Evolutionary conservation across 768 basidiomycete genomes (phyloP), one percentile per base, ranked within the genome.

Genomic region (Fomitopsis pulvina): DNA sequence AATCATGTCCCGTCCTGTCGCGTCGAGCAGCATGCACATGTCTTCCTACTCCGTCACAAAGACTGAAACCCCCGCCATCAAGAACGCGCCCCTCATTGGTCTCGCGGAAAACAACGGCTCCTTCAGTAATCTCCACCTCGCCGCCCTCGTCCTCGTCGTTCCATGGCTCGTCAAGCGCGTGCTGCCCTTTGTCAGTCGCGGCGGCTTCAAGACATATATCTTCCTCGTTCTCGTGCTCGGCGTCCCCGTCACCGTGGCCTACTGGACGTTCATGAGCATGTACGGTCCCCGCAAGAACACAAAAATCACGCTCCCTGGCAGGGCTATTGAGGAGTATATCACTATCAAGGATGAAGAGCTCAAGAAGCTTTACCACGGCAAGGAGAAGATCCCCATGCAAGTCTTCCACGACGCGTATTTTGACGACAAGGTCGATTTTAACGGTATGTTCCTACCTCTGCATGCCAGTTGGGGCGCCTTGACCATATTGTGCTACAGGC

Each of bases 341-440:
- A 86, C 83, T 40, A 85, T 98, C 71, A 84, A 90, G 52, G 92
- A 95, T 71, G 68, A 72, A 0, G 86, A 83, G 52, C 77, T 98
- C 64, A 88, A 82, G 72, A 74, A 76, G 26, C 73, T 81, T 52
- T 98, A 94, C 71, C 68, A 79, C 27, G 86, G 83, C 56, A 88
- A 84, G 69, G 79, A 83, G 59, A 98, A 96, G 70, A 97, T 99
- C 51, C 93, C 93, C 45, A 94, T 96, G 85, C 95, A 99, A 70
- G 71, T 88, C 57, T 95, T 96, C 76, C 86, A 98, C 64, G 96
- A 99, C 73, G 90, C 92, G 55, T 98, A 87, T 71, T 97, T 99
- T 65, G 92, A 94, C 44, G 85, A 85, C 43, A 97, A 97, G 71
- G 81, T 94, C 53, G 94, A 97, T 49, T 88, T 99, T 66, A 99